Conservation (phyloP, 257 asterid species). For the Solanum bukasovii region DNA sequence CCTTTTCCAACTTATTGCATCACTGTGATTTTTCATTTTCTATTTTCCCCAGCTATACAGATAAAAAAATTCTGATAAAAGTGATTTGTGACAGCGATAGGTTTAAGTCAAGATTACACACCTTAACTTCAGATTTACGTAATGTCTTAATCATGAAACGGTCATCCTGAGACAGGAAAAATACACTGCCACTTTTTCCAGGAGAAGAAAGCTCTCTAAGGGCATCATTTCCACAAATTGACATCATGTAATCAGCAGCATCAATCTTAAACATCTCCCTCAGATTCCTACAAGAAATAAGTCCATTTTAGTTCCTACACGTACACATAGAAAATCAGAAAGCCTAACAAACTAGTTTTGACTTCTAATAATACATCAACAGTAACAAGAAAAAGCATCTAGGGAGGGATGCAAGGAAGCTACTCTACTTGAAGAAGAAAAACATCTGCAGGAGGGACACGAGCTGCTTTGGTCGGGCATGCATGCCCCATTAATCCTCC, state of each 20-base stretch:
- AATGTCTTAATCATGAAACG: conserved; percentile 96
- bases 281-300: conserved; percentile 48
- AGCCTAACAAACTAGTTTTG: neutral
- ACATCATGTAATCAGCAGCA: conserved; percentile 98
- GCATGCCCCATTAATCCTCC: neutral
- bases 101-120: conserved; percentile 18
- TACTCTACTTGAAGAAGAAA: neutral
- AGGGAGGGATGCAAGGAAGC: neutral
- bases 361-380: neutral
- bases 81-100: neutral
- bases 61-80: neutral
- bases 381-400: neutral
- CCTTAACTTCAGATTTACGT: conserved; percentile 97
- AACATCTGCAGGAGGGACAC: neutral
- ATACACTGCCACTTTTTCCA: conserved; percentile 97
- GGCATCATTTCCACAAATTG: conserved; percentile 95
- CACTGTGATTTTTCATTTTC: neutral
- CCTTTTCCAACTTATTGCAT: neutral
- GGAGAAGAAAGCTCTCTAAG: conserved; percentile 98
- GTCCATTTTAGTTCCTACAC: conserved; percentile 5
- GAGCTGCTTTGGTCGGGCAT: neutral
- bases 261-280: conserved; percentile 94
- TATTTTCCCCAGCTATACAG: neutral
- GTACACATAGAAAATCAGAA: neutral
- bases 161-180: conserved; percentile 90